Evolutionary conservation across 1,284 basidiomycete species (phyloP).

Genomic region (Trichosporon sp.): DNA sequence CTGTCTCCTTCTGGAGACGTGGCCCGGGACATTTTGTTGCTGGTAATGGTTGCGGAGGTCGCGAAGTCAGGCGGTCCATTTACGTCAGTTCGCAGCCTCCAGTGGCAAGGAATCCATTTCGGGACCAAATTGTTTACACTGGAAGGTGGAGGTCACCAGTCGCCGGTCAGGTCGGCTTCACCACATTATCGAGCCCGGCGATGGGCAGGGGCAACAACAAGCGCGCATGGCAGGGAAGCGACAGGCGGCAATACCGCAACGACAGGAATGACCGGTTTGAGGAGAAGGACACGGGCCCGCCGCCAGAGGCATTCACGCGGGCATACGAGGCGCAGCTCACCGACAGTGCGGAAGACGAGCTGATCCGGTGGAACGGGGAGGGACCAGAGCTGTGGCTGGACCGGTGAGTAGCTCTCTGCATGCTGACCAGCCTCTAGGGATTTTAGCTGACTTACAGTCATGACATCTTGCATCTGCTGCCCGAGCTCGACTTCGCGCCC

Average conservation of each 20-base stretch:
- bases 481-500: conserved; percentile 38
- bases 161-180: not conserved
- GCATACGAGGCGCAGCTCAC: conserved; percentile 42
- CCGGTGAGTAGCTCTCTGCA: conserved; percentile 28
- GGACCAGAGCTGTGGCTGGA: conserved; percentile 34
- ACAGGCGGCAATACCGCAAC: not conserved
- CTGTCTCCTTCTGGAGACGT: not conserved
- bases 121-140: conserved; percentile 6
- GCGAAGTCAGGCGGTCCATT: not conserved
- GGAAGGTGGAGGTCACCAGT: not conserved
- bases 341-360: not conserved
- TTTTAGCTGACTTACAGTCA: conserved; percentile 56
- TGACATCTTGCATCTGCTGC: conserved; percentile 69
- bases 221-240: not conserved
- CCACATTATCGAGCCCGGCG: not conserved
- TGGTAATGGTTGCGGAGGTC: not conserved
- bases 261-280: not conserved
- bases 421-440: not conserved
- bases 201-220: conserved; percentile 7
- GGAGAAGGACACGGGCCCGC: not conserved
- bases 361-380: conserved; percentile 32
- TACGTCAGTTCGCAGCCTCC: not conserved
- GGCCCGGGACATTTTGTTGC: not conserved
- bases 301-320: conserved; percentile 17
- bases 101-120: not conserved